Base-by-base conservation (phyloP, 208 protist genomes). In the Trypanosoma rangeli region DNA sequence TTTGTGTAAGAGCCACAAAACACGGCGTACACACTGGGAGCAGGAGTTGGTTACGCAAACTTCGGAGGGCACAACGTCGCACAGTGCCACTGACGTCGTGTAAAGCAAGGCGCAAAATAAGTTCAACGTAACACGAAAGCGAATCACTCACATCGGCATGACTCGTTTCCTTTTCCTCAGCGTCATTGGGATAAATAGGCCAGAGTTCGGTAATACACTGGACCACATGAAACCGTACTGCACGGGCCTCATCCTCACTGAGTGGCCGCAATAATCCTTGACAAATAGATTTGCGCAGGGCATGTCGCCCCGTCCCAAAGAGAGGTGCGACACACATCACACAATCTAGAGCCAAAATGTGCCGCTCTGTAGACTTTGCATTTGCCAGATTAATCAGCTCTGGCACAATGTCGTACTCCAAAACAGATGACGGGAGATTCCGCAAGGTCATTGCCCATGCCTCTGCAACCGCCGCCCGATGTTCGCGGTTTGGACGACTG, bases 321-420 rank as follows among this genome's bases (percentile, higher is more conserved):
- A 86, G 50, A 26, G 77, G 72, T 0, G 80, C 80, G 22, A 89
- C 53, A 10, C 65, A 71, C 22, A 68, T 77, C 1, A 75, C 70
- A 64, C 87, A 93, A 49, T 87, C 77, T 26, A 93, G 62, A 20
- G 78, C 83, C 29, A 90, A 81, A 46, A 89, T 59, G 29, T 80
- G 84, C 22, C 81, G 67, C 73, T 89, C 87, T 37, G 73, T 65
- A 22, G 64, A 72, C 37, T 29, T 68, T 5, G 79, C 75, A 67
- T 91, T 91, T 24, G 83, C 83, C 22, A 91, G 73, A 16, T 68
- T 80, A 76, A 86, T 91, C 31, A 91, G 68, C 63, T 91, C 80
- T 13, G 85, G 81, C 31, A 89, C 80, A 18, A 91, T 56, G 70
- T 88, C 88, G 53, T 83, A 72, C 60, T 90, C 76, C 33, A 90